Evolutionary conservation across 2,329 filamentous ascomycete genomes (phyloP), one percentile per base, ranked within the genome.

Genomic region (Leptodontidium sp.): DNA sequence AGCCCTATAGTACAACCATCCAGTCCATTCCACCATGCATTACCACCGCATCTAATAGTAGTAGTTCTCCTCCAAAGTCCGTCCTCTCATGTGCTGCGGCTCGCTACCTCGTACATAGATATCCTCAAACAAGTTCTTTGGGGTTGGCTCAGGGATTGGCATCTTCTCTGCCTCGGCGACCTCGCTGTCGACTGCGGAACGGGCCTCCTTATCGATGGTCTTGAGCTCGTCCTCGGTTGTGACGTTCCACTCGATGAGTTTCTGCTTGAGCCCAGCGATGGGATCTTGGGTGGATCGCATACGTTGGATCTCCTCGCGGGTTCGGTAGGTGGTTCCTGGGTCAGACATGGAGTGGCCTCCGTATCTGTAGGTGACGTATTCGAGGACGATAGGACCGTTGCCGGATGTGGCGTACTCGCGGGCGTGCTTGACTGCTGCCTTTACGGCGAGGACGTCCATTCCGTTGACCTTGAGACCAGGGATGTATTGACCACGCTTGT

Each of bases 321-420:
- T 98, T 82, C 94, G 92, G 91, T 99, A 99, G 78, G 96, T 98
- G 82, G 96, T 99, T 82, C 96, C 96, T 69, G 96, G 96, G 83
- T 99, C 96, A 80, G 95, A 98, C 96, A 99, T 99, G 84, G 94
- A 98, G 91, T 99, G 96, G 76, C 96, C 96, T 81, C 96, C 96
- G 83, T 99, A 99, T 79, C 96, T 90, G 91, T 99, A 99, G 78
- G 96, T 99, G 79, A 99, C 94, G 83, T 97, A 99, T 86, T 99
- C 96, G 82, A 97, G 91, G 78, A 99, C 96, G 72, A 99, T 88
- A 74, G 96, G 96, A 72, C 95, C 95, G 82, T 97, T 94, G 81
- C 91, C 94, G 71, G 88, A 85, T 70, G 87, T 84, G 74, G 93
- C 91, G 86, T 91, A 97, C 80, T 97, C 88, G 86, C 96, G 97